These are phyloP conservation scores for Hypoxylon rickii DNA, from an alignment of 495 filamentous ascomycete genomes.

Conservation along the genomic window DNA sequence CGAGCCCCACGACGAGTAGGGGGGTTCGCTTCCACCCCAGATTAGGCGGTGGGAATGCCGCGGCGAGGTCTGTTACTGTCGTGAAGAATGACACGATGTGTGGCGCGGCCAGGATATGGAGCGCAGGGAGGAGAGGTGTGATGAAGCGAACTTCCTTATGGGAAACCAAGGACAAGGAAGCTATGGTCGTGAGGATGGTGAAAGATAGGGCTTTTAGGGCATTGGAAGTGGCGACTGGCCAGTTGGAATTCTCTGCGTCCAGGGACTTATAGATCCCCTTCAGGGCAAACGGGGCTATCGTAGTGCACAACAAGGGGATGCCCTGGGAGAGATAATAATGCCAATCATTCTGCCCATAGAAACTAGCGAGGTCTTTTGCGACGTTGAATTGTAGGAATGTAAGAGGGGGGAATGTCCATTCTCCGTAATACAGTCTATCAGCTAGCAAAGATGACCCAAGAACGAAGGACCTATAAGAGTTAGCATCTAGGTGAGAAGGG, in stretches of 20 bases:
- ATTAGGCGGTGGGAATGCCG: slow-evolving; percentile 15
- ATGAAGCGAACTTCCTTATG: slow-evolving; percentile 99
- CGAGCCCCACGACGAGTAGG: slow-evolving; percentile 61
- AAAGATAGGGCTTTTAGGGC: slow-evolving; percentile 63
- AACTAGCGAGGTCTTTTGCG: slow-evolving; percentile 78
- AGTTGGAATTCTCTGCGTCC: slow-evolving; percentile 35
- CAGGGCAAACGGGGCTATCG: slow-evolving; percentile 74
- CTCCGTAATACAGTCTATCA: slow-evolving; percentile 81
- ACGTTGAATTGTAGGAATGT: slow-evolving; percentile 94
- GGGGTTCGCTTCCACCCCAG: slow-evolving; percentile 52
- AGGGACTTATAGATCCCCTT: slow-evolving; percentile 63
- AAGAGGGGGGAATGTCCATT: slow-evolving; percentile 89
- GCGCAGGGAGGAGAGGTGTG: slow-evolving; percentile 84
- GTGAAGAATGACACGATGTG: slow-evolving; percentile 70
- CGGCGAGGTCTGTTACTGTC: slow-evolving; percentile 23
- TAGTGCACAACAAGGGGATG: slow-evolving; percentile 83
- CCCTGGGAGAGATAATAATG: slow-evolving; percentile 95
- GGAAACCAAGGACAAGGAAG: slow-evolving; percentile 74
- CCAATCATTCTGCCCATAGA: slow-evolving; percentile 90
- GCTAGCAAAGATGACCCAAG: slow-evolving; percentile 66
- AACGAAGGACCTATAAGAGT: slow-evolving; percentile 48
- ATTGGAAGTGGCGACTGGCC: slow-evolving; percentile 45
- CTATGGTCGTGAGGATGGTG: slow-evolving; percentile 62
- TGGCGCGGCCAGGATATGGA: slow-evolving; percentile 79
- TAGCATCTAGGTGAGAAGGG: slow-evolving; percentile 30